Evolutionary conservation across 768 basidiomycete genomes (phyloP).

Genomic region (Termitomyces titanicus): DNA sequence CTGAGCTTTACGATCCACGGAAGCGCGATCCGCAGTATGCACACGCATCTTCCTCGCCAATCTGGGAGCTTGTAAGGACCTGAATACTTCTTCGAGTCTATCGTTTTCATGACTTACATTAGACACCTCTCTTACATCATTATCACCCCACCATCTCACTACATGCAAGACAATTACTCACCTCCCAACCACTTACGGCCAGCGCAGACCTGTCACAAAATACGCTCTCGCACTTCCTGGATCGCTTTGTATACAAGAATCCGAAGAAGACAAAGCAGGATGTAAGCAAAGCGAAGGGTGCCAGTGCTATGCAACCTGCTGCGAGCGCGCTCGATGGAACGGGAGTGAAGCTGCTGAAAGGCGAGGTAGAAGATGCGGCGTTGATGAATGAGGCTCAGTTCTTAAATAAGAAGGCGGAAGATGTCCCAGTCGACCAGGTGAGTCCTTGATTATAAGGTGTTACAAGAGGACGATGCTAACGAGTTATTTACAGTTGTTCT

Average conservation of each 20-base stretch:
- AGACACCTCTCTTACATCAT: constrained; percentile 81
- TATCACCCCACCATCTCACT: constrained; percentile 90
- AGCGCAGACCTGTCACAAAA: constrained; percentile 88
- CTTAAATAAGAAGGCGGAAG: constrained; percentile 60
- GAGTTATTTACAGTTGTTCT: constrained; percentile 61
- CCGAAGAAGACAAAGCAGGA: constrained; percentile 61
- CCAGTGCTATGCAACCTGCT: constrained; percentile 94
- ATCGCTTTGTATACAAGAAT: constrained; percentile 96
- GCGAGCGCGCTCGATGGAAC: constrained; percentile 58
- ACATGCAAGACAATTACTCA: constrained; percentile 80
- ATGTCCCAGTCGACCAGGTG: constrained; percentile 88
- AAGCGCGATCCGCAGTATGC: constrained; percentile 91
- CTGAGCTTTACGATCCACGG: constrained; percentile 68
- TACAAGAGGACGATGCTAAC: neutral
- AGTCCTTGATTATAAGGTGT: constrained; percentile 13
- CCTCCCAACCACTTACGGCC: constrained; percentile 69
- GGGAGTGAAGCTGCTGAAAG: constrained; percentile 70
- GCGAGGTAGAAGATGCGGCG: constrained; percentile 41
- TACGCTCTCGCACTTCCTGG: constrained; percentile 92
- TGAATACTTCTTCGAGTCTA: neutral
- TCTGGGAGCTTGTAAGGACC: constrained; percentile 84
- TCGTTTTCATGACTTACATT: neutral
- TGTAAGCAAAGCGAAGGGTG: constrained; percentile 55
- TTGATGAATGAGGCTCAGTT: constrained; percentile 76
- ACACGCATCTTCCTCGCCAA: constrained; percentile 69